phyloP scores from a whole-genome alignment of 768 basidiomycete genomes.

The Calocybe indica region DNA sequence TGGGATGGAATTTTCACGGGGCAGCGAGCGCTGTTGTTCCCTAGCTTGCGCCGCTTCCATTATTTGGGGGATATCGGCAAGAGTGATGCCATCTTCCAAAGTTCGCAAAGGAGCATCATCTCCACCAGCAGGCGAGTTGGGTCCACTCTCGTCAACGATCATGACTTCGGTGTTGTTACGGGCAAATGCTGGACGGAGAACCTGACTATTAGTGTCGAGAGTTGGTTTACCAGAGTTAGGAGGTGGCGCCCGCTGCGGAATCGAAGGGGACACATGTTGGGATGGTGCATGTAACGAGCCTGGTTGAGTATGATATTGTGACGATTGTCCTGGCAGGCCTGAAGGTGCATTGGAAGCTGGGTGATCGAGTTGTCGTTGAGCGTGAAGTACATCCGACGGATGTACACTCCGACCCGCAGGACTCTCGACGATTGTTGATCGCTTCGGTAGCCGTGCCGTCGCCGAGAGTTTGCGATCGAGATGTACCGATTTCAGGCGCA shows the following conservation, averaged over 20 bases:
- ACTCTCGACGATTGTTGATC: constrained; percentile 93
- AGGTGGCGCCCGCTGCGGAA: constrained; percentile 24
- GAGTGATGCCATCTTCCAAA: constrained; percentile 78
- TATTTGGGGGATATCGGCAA: constrained; percentile 91
- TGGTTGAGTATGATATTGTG: constrained; percentile 26
- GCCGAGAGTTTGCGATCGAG: constrained; percentile 94
- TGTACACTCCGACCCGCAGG: constrained; percentile 86
- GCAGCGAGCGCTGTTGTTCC: constrained; percentile 80
- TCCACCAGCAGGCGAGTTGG: constrained; percentile 61
- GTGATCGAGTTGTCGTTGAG: constrained; percentile 41
- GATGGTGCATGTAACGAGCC: constrained; percentile 18
- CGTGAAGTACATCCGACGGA: constrained; percentile 50
- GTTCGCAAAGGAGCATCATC: constrained; percentile 23
- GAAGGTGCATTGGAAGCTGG: constrained; percentile 17
- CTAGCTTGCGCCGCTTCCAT: constrained; percentile 90
- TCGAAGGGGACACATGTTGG: constrained; percentile 20
- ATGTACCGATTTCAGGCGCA: constrained; percentile 92
- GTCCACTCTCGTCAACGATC: constrained; percentile 79
- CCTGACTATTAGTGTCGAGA: constrained; percentile 33
- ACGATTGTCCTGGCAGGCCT: neutral
- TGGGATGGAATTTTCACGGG: constrained; percentile 71
- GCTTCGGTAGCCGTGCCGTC: constrained; percentile 85
- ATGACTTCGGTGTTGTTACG: constrained; percentile 82
- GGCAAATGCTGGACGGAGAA: constrained; percentile 62
- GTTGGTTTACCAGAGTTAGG: constrained; percentile 24